These are phyloP conservation scores for Onygena corvina DNA, from an alignment of 2,329 filamentous ascomycete species.

Conservation along the genomic window DNA sequence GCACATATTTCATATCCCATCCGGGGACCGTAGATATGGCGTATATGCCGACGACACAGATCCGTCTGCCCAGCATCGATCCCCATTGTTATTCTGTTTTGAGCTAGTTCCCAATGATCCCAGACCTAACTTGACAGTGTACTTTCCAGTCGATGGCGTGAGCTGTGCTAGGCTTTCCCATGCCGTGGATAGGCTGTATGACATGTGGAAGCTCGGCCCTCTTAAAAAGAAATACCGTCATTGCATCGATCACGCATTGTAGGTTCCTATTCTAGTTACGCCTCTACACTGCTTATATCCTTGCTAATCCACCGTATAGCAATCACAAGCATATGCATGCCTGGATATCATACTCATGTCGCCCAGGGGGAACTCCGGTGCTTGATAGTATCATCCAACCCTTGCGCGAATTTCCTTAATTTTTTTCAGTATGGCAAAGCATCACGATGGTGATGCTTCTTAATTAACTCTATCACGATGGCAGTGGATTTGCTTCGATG, in stretches of 20 bases:
- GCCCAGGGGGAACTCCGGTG: not conserved
- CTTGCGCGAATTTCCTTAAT: not conserved
- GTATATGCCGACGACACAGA: too few relatives aligned
- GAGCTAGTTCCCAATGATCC: not conserved
- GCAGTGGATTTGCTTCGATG: too few relatives aligned
- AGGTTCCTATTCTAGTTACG: not conserved
- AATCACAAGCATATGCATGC: not conserved
- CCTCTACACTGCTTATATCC: not conserved
- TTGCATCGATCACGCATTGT: not conserved
- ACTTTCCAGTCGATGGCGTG: not conserved
- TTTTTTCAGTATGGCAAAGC: too few relatives aligned
- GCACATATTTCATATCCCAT: not conserved
- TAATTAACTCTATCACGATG: too few relatives aligned
- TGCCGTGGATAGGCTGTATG: not conserved
- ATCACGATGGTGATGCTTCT: too few relatives aligned
- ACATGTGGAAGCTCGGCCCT: too few relatives aligned
- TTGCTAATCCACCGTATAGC: not conserved
- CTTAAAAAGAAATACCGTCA: not conserved
- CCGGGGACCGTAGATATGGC: not conserved
- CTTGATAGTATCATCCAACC: not conserved
- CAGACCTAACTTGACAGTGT: not conserved
- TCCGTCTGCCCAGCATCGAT: not conserved
- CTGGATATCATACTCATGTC: not conserved
- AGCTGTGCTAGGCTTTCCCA: not conserved
- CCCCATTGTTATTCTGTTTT: not conserved